Conservation (phyloP, 805 yeast species). For the Metschnikowia chrysomelidarum region DNA sequence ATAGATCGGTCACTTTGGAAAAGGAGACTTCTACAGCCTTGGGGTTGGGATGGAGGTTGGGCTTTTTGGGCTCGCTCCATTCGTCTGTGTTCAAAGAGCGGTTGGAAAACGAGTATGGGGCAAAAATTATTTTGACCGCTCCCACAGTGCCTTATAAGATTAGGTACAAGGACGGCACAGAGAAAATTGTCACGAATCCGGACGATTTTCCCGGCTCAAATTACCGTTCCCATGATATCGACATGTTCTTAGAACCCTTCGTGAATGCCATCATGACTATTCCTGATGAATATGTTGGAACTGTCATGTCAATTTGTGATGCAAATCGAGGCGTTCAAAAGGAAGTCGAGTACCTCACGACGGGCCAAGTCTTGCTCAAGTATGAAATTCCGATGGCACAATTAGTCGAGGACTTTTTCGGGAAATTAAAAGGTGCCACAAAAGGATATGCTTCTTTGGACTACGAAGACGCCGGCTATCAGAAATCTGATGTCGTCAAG, state of each 20-base stretch:
- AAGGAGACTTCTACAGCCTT: conserved; percentile 91
- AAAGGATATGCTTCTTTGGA: conserved; percentile 93
- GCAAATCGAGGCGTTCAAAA: conserved; percentile 78
- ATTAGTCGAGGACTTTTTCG: conserved; percentile 92
- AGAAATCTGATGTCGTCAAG: conserved; percentile 75
- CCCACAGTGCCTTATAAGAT: conserved; percentile 94
- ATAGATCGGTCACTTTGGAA: conserved; percentile 84
- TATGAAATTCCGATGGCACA: conserved; percentile 86
- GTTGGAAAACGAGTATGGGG: conserved; percentile 90
- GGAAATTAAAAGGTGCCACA: conserved; percentile 84
- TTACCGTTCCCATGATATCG: conserved; percentile 46
- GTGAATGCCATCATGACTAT: conserved; percentile 89
- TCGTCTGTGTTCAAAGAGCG: conserved; percentile 94
- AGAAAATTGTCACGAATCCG: conserved; percentile 76
- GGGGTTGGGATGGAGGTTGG: conserved; percentile 97
- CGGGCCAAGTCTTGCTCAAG: conserved; percentile 78
- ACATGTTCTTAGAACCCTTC: conserved; percentile 70
- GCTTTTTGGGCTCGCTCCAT: conserved; percentile 90
- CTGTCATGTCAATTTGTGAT: conserved; percentile 84
- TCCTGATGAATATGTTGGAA: conserved; percentile 86
- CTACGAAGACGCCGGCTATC: conserved; percentile 91
- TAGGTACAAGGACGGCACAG: conserved; percentile 62
- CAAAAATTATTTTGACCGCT: conserved; percentile 85
- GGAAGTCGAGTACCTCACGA: conserved; percentile 70
- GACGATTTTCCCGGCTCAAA: conserved; percentile 81